Conservation (phyloP, 345 rosid genomes). For the Reutealis trisperma region DNA sequence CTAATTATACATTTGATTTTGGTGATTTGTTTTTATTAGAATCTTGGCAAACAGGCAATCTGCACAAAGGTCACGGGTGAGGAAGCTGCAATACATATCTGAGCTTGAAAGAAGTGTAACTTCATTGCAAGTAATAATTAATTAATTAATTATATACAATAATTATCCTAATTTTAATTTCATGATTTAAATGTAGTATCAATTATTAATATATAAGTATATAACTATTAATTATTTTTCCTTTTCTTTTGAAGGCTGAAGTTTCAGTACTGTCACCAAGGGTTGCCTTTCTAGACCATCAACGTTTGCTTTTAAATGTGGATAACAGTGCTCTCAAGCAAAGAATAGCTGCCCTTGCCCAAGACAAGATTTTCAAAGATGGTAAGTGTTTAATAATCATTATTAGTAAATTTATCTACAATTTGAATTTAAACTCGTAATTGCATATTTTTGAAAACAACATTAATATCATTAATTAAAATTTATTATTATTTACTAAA, state of each 20-base stretch:
- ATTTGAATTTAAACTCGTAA: too few relatives aligned
- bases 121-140: constrained; percentile 30
- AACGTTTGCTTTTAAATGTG: constrained; percentile 35
- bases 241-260: constrained; percentile 24
- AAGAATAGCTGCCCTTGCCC: constrained; percentile 40
- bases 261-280: constrained; percentile 39
- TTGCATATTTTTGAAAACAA: too few relatives aligned
- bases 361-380: constrained; percentile 39
- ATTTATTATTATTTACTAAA: too few relatives aligned
- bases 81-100: constrained; percentile 39
- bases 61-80: constrained; percentile 38
- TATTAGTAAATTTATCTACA: too few relatives aligned
- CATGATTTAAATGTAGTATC: not conserved
- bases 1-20: not conserved
- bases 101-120: constrained; percentile 40
- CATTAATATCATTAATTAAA: too few relatives aligned
- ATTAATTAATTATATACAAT: not conserved
- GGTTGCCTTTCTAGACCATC: constrained; percentile 38
- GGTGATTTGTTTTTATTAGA: constrained; percentile 6
- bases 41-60: constrained; percentile 41
- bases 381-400: constrained; percentile 16
- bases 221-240: not conserved
- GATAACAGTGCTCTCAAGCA: constrained; percentile 40
- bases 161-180: too few relatives aligned
- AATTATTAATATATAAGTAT: not conserved